These are phyloP conservation scores for Nicotiana tomentosiformis DNA, from an alignment of 257 asterid genomes.

Conservation along the genomic window DNA sequence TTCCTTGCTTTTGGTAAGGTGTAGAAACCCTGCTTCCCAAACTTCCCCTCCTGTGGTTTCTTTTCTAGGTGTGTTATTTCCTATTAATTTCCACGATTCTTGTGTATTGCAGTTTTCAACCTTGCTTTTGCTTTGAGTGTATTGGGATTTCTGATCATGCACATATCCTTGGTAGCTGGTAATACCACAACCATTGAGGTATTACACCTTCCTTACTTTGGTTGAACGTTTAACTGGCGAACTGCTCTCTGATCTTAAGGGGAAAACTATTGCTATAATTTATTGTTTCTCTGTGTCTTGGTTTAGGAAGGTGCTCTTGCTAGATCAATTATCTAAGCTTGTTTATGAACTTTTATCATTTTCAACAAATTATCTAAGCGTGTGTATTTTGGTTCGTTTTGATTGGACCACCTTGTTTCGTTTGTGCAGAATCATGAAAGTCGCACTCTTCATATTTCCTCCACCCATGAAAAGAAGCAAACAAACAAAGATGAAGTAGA, in stretches of 20 bases:
- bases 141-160: conserved; percentile 95
- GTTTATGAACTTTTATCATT: neutral
- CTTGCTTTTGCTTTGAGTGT: conserved; percentile 96
- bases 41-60: neutral
- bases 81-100: conserved; percentile 9
- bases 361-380: no score
- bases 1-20: conserved; percentile 79
- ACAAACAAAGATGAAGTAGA: neutral
- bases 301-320: neutral
- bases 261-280: neutral
- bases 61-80: neutral
- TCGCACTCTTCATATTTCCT: neutral
- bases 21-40: neutral
- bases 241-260: neutral
- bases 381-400: neutral
- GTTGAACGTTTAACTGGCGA: neutral
- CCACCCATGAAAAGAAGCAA: neutral
- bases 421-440: neutral
- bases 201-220: neutral
- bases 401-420: neutral
- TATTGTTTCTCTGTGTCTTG: neutral
- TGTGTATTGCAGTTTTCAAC: conserved; percentile 57
- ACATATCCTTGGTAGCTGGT: conserved; percentile 76
- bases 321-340: neutral
- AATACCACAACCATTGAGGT: conserved; percentile 99